Percentiles rank a stretch among this genome's conserved stretches.
These are phyloP conservation scores for Xylaria grammica DNA, from an alignment of 495 filamentous ascomycete genomes.

Conservation along the genomic window DNA sequence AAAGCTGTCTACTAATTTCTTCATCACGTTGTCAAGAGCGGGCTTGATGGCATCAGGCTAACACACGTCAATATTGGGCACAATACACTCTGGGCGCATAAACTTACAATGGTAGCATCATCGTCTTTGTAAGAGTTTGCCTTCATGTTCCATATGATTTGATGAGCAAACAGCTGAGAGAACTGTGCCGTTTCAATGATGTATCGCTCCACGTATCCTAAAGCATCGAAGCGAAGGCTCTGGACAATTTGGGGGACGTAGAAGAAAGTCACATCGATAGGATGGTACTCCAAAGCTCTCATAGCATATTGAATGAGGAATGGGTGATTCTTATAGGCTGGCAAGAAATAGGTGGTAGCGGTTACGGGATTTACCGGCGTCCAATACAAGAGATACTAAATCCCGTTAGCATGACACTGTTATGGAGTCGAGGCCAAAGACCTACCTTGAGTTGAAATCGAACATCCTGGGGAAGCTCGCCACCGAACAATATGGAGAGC, in stretches of 20 bases:
- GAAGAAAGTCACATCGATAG: conserved; percentile 96
- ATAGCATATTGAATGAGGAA: conserved; percentile 97
- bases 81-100: background rate
- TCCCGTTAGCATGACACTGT: conserved; percentile 40
- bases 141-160: conserved; percentile 99
- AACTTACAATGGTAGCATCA: conserved; percentile 80
- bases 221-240: conserved; percentile 88
- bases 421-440: background rate
- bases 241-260: conserved; percentile 98
- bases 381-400: conserved; percentile 91
- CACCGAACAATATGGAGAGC: conserved; percentile 79
- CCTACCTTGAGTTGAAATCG: conserved; percentile 81
- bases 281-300: conserved; percentile 89
- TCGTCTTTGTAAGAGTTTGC: conserved; percentile 98
- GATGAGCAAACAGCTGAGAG: conserved; percentile 96
- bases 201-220: conserved; percentile 95
- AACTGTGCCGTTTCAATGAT: conserved; percentile 95
- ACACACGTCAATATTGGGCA: conserved; percentile 40
- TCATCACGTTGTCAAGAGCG: conserved; percentile 88
- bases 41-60: conserved; percentile 93
- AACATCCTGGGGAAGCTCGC: conserved; percentile 76
- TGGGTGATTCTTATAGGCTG: conserved; percentile 90
- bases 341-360: conserved; percentile 90
- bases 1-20: conserved; percentile 81
- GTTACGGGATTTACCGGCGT: conserved; percentile 90